phyloP scores from a whole-genome alignment of 805 yeast species.

The Pichia pseudocactophila region DNA sequence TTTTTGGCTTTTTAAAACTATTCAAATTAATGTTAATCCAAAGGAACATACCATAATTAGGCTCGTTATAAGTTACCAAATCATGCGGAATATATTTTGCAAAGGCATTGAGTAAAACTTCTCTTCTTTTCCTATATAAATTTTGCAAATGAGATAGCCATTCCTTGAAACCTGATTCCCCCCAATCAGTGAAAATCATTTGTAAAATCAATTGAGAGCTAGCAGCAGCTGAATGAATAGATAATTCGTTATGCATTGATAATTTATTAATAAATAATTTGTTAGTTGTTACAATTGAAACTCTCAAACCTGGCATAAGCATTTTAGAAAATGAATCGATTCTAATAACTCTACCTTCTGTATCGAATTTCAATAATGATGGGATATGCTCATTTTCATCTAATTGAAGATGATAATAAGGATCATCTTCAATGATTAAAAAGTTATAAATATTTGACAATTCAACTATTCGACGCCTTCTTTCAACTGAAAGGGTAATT shows the following conservation, averaged over 20 bases:
- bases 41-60: slow-evolving; percentile 38
- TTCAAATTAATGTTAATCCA: slow-evolving; percentile 35
- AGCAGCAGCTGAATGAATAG: slow-evolving; percentile 70
- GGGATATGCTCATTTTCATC: slow-evolving; percentile 43
- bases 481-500: slow-evolving; percentile 45
- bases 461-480: slow-evolving; percentile 50
- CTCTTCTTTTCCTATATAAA: slow-evolving; percentile 58
- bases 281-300: slow-evolving; percentile 70
- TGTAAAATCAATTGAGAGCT: slow-evolving; percentile 54
- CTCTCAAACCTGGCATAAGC: slow-evolving; percentile 67
- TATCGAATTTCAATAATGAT: slow-evolving; percentile 62
- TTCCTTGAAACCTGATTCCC: slow-evolving; percentile 48
- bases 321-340: slow-evolving; percentile 75
- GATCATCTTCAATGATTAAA: slow-evolving; percentile 76
- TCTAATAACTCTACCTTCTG: slow-evolving; percentile 69
- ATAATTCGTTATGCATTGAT: slow-evolving; percentile 54
- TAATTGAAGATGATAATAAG: slow-evolving; percentile 70
- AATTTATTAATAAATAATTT: slow-evolving; percentile 41
- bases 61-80: slow-evolving; percentile 33
- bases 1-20: slow-evolving; percentile 30
- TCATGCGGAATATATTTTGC: slow-evolving; percentile 37
- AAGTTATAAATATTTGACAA: slow-evolving; percentile 61
- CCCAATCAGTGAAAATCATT: slow-evolving; percentile 56
- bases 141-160: slow-evolving; percentile 60
- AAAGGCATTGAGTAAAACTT: slow-evolving; percentile 45